Evolutionary conservation across 1,284 basidiomycete species (phyloP).

Genomic region (Leccinum solheimii): DNA sequence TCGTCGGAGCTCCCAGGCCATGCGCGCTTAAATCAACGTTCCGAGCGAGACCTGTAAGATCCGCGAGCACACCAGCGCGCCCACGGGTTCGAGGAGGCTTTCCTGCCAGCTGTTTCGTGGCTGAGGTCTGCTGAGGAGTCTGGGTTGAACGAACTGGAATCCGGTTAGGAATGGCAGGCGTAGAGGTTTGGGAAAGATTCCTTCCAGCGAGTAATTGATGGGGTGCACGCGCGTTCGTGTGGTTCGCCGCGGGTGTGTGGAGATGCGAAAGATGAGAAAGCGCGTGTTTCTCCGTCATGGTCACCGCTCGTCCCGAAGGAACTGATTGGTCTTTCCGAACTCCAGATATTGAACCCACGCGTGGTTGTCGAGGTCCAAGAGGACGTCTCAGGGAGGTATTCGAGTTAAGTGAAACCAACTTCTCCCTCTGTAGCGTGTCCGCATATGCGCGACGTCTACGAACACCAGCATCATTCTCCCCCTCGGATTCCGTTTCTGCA

Average conservation of each 20-base stretch:
- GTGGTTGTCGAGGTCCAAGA: conserved; percentile 23
- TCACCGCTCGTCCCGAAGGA: background rate
- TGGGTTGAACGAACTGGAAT: conserved; percentile 10
- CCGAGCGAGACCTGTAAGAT: conserved; percentile 35
- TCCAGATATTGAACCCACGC: conserved; percentile 2
- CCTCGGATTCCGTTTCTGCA: conserved; percentile 6
- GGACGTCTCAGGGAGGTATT: conserved; percentile 23
- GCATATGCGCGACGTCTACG: background rate
- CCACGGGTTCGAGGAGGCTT: conserved; percentile 29
- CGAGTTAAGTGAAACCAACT: conserved; percentile 17
- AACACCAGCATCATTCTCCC: background rate
- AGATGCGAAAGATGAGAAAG: conserved; percentile 1
- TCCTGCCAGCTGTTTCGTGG: conserved; percentile 29
- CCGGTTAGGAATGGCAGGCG: background rate
- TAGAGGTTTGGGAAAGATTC: conserved; percentile 10
- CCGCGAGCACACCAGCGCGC: conserved; percentile 28
- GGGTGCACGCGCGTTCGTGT: background rate
- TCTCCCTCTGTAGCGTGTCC: background rate
- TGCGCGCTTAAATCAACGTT: conserved; percentile 37
- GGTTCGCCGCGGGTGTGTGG: conserved; percentile 7
- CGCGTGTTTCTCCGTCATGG: conserved; percentile 6
- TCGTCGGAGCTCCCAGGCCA: conserved; percentile 24
- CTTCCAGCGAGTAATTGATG: background rate
- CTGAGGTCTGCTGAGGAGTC: conserved; percentile 5
- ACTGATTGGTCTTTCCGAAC: background rate